A percentile compares a stretch with the other conserved stretches of the same genome.
These are phyloP conservation scores for Quaeritorhiza haematococci DNA, from an alignment of 371 early-diverging fungal species.

Conservation along the genomic window DNA sequence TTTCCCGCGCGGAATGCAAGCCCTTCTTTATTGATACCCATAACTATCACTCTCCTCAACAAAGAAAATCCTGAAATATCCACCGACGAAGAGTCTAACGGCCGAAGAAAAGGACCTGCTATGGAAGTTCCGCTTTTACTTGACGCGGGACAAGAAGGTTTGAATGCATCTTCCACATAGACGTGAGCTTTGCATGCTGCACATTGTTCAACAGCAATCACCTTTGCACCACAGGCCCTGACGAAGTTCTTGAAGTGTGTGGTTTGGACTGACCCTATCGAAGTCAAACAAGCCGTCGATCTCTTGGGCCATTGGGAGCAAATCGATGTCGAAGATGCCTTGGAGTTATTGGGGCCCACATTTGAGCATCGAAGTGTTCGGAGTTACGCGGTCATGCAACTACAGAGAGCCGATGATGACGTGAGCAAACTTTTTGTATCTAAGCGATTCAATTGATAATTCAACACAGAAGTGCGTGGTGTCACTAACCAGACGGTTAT, in stretches of 20 bases:
- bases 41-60: slow-evolving; percentile 1
- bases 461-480: not conserved
- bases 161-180: not conserved
- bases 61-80: slow-evolving; percentile 81
- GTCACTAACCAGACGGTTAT: not conserved
- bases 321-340: slow-evolving; percentile 88
- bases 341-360: slow-evolving; percentile 86
- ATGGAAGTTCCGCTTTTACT: slow-evolving; percentile 94
- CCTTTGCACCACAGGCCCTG: slow-evolving; percentile 56
- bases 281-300: slow-evolving; percentile 85
- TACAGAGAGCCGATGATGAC: slow-evolving; percentile 87
- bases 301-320: slow-evolving; percentile 82
- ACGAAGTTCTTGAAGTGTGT: slow-evolving; percentile 95
- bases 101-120: slow-evolving; percentile 86
- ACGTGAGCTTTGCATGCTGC: not conserved
- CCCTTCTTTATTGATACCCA: not conserved
- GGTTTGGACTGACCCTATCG: slow-evolving; percentile 88
- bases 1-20: not conserved
- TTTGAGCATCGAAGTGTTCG: slow-evolving; percentile 80
- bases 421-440: slow-evolving; percentile 42
- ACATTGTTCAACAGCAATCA: not conserved
- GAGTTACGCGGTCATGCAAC: slow-evolving; percentile 81
- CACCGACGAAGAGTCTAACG: slow-evolving; percentile 78
- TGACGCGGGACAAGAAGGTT: slow-evolving; percentile 81
- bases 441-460: not conserved